These are phyloP conservation scores for Acanthamoeba healyi DNA, from an alignment of 208 protist species.

Conservation along the genomic window DNA sequence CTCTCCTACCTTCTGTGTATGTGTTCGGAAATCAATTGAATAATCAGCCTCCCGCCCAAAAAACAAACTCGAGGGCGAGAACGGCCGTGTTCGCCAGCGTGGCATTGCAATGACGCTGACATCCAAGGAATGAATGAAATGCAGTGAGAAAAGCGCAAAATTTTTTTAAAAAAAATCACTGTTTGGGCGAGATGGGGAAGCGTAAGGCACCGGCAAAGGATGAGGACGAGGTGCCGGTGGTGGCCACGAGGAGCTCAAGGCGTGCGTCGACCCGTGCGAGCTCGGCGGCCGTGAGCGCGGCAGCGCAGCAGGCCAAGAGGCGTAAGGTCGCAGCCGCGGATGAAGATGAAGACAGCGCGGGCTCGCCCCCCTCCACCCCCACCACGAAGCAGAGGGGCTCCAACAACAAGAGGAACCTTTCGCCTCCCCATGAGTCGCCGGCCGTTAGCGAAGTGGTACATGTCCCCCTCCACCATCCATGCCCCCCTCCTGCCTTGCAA, in stretches of 20 bases:
- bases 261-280: background rate
- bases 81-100: too few species aligned
- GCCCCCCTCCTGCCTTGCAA: background rate
- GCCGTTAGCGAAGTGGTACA: background rate
- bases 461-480: background rate
- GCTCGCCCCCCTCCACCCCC: background rate
- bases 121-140: too few species aligned
- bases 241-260: constrained; percentile 2
- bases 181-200: background rate
- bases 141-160: background rate
- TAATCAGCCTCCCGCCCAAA: too few species aligned
- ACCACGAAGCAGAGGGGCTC: background rate
- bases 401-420: background rate
- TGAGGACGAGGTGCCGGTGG: background rate
- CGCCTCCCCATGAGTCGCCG: background rate
- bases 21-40: too few species aligned
- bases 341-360: background rate
- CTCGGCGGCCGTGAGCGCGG: background rate
- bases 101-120: too few species aligned
- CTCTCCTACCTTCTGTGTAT: too few species aligned
- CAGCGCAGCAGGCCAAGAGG: background rate
- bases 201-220: background rate
- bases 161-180: background rate
- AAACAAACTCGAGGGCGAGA: too few species aligned
- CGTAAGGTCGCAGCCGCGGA: background rate